phyloP scores from a whole-genome alignment of 2,329 filamentous ascomycete species.

The Botrytis tulipae region DNA sequence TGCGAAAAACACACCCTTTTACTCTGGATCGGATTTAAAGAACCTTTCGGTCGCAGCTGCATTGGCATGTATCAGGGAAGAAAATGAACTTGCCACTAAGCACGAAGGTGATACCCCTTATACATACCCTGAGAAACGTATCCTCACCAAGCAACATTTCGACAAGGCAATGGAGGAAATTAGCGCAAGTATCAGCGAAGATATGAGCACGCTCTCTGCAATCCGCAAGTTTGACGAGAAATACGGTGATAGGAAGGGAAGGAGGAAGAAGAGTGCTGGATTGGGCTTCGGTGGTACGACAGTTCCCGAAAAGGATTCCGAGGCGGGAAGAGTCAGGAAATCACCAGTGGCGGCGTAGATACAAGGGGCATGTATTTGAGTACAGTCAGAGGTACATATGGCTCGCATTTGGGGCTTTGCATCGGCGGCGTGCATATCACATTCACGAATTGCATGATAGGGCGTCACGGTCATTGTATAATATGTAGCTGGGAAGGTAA shows the following conservation, averaged over 20 bases:
- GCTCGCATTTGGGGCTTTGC: constrained; percentile 10
- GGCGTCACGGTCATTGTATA: constrained; percentile 12
- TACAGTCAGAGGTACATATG: constrained; percentile 12
- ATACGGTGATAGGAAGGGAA: constrained; percentile 77
- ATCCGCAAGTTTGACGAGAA: constrained; percentile 96
- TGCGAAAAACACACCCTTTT: constrained; percentile 68
- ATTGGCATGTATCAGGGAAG: constrained; percentile 75
- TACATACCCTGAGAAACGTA: constrained; percentile 65
- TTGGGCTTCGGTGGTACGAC: constrained; percentile 56
- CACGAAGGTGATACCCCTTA: constrained; percentile 43
- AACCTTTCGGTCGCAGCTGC: constrained; percentile 79
- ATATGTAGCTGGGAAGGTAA: background rate
- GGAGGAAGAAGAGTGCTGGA: constrained; percentile 54
- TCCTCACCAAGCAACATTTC: constrained; percentile 70
- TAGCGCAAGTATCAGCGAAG: constrained; percentile 86
- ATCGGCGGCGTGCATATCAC: constrained; percentile 1
- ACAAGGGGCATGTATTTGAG: background rate
- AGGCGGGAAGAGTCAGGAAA: constrained; percentile 38
- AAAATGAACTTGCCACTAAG: constrained; percentile 48
- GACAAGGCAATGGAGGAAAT: constrained; percentile 85
- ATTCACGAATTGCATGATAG: background rate
- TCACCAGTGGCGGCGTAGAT: constrained; percentile 23
- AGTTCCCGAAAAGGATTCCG: constrained; percentile 35
- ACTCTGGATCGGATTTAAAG: constrained; percentile 81
- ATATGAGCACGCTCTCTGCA: constrained; percentile 81